These are phyloP conservation scores for Bacidia rubella DNA, from an alignment of 495 filamentous ascomycete genomes.

Conservation along the genomic window DNA sequence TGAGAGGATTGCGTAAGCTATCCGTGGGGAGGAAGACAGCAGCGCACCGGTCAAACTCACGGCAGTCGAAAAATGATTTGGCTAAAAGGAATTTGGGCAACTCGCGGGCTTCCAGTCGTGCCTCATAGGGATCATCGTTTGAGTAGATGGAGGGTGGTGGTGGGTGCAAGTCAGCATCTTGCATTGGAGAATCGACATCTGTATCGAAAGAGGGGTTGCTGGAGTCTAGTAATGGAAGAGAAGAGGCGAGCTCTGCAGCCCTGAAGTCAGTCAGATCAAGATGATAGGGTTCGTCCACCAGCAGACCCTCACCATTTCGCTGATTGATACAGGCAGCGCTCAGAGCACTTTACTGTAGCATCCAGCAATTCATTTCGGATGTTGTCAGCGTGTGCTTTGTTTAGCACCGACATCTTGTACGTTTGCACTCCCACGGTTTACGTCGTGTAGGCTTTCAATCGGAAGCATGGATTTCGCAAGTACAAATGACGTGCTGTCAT, in stretches of 20 bases:
- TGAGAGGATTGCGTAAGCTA: slow-evolving; percentile 47
- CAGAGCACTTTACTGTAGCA: slow-evolving; percentile 78
- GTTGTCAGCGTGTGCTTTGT: slow-evolving; percentile 23
- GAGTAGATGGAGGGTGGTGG: slow-evolving; percentile 33
- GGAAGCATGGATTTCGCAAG: too few species aligned
- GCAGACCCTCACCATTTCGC: slow-evolving; percentile 40
- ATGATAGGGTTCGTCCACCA: slow-evolving; percentile 44
- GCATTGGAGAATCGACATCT: slow-evolving; percentile 46
- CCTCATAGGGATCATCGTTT: slow-evolving; percentile 51
- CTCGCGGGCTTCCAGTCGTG: slow-evolving; percentile 65
- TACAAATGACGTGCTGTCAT: too few species aligned
- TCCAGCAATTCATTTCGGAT: slow-evolving; percentile 59
- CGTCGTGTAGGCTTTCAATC: too few species aligned
- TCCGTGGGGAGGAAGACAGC: slow-evolving; percentile 73
- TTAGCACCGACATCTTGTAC: slow-evolving; percentile 22
- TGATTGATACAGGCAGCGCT: slow-evolving; percentile 89
- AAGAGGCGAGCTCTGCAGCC: slow-evolving; percentile 87
- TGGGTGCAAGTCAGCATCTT: slow-evolving; percentile 26
- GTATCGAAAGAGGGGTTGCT: slow-evolving; percentile 33
- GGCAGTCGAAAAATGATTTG: slow-evolving; percentile 90
- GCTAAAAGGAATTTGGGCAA: slow-evolving; percentile 74
- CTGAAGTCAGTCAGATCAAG: slow-evolving; percentile 29
- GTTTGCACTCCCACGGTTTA: too few species aligned
- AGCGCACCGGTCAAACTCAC: slow-evolving; percentile 88
- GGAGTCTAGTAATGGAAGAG: slow-evolving; percentile 38